These are phyloP conservation scores for Fraxinus quadrangulata DNA, from an alignment of 257 asterid species.

Conservation along the genomic window DNA sequence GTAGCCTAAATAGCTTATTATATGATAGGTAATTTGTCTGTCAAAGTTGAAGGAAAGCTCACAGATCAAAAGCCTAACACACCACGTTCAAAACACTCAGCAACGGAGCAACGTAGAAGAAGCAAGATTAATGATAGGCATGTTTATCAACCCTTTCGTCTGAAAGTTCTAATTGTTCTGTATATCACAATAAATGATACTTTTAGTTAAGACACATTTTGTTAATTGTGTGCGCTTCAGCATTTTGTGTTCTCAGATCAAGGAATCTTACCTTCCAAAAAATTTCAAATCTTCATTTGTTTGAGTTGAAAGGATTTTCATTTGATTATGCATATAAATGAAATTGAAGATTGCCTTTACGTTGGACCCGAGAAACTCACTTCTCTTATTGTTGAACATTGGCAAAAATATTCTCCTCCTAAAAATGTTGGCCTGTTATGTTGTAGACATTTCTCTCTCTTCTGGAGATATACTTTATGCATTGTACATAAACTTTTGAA, in stretches of 20 bases:
- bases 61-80: slow-evolving; percentile 80
- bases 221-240: slow-evolving; percentile 2
- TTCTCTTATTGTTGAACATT: neutral
- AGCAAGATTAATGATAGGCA: slow-evolving; percentile 99
- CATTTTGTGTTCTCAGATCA: neutral
- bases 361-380: neutral
- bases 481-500: neutral
- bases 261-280: slow-evolving; percentile 2
- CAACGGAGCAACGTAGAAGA: slow-evolving; percentile 99
- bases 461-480: neutral
- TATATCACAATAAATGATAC: neutral
- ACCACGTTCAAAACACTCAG: slow-evolving; percentile 97
- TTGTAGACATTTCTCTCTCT: neutral
- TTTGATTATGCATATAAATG: slow-evolving; percentile 3
- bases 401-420: neutral
- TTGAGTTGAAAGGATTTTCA: neutral
- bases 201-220: neutral
- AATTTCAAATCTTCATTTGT: neutral
- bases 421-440: slow-evolving; percentile 16
- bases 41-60: slow-evolving; percentile 67
- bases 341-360: neutral
- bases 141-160: slow-evolving; percentile 24
- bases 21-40: slow-evolving; percentile 56
- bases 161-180: slow-evolving; percentile 6
- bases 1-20: slow-evolving; percentile 7